A percentile compares a stretch with the other conserved stretches of the same genome.
phyloP scores from a whole-genome alignment of 306 rosid genomes.

The Boehmeria nivea region DNA sequence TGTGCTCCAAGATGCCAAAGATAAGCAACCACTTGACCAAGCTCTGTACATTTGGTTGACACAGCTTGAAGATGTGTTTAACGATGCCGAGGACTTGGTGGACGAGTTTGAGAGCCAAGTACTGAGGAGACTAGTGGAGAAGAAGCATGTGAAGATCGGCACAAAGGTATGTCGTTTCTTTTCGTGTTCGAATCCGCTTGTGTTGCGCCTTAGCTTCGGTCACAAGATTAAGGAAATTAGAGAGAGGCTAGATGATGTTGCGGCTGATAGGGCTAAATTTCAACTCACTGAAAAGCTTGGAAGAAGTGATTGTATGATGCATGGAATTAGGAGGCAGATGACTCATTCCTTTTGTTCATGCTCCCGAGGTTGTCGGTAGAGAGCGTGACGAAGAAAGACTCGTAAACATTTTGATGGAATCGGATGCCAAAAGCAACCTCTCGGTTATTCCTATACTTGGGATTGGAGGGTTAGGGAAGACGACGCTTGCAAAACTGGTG shows the following conservation, averaged over 20 bases:
- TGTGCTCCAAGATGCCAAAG: background rate
- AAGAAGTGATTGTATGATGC: too few species aligned
- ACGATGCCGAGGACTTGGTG: background rate
- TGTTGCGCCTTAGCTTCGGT: too few species aligned
- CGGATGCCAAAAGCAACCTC: background rate
- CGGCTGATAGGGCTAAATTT: too few species aligned
- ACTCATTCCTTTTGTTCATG: too few species aligned
- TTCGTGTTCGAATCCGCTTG: too few species aligned
- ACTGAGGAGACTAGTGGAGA: background rate
- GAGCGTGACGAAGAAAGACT: background rate
- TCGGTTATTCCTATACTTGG: background rate
- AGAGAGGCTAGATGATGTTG: too few species aligned
- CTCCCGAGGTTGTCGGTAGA: background rate
- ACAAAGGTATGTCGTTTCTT: too few species aligned
- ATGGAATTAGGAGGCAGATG: too few species aligned
- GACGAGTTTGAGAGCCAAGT: background rate
- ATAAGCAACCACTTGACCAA: background rate
- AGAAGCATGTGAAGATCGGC: background rate
- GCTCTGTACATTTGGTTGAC: background rate
- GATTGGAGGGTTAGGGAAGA: too few species aligned
- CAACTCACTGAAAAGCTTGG: too few species aligned
- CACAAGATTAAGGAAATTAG: too few species aligned
- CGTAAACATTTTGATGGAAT: background rate
- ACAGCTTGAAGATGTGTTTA: background rate
- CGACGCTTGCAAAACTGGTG: background rate